phyloP scores from a whole-genome alignment of 2,329 filamentous ascomycete genomes.

The Coniochaeta hoffmannii region DNA sequence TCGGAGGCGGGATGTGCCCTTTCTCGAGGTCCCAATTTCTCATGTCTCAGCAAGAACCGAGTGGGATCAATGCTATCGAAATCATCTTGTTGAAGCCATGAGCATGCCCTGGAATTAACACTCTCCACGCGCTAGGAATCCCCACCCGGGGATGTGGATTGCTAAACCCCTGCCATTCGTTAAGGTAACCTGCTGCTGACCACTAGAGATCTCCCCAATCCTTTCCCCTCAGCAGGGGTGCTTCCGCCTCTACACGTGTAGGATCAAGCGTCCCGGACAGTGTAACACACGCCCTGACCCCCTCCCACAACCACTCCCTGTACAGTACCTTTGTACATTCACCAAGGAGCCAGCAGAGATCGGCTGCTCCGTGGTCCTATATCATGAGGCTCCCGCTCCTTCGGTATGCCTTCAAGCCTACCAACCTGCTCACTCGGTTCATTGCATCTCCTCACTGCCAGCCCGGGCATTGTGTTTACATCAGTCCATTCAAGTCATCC shows the following conservation, averaged over 20 bases:
- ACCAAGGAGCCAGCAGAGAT: not conserved
- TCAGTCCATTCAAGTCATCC: not conserved
- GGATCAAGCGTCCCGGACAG: not conserved
- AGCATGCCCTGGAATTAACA: not conserved
- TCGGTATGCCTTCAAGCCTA: not conserved
- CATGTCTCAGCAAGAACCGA: not conserved
- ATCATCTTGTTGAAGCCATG: not conserved
- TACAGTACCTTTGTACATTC: not conserved
- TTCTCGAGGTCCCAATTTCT: not conserved
- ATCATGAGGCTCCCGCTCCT: not conserved
- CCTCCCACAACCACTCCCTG: not conserved
- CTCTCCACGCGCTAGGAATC: not conserved
- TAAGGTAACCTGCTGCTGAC: not conserved
- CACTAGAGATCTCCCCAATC: not conserved
- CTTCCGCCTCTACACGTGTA: not conserved
- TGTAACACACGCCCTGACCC: not conserved
- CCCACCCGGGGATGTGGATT: not conserved
- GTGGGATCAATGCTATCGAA: not conserved
- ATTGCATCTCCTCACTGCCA: not conserved
- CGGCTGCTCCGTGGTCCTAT: not conserved
- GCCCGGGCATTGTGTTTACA: no score
- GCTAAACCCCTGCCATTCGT: not conserved
- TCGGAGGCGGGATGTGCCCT: not conserved
- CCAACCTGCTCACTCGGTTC: not conserved
- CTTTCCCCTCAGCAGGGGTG: not conserved